Evolutionary conservation across 108 stramenopile genomes (phyloP).

Genomic region (Cyclotella sp.): DNA sequence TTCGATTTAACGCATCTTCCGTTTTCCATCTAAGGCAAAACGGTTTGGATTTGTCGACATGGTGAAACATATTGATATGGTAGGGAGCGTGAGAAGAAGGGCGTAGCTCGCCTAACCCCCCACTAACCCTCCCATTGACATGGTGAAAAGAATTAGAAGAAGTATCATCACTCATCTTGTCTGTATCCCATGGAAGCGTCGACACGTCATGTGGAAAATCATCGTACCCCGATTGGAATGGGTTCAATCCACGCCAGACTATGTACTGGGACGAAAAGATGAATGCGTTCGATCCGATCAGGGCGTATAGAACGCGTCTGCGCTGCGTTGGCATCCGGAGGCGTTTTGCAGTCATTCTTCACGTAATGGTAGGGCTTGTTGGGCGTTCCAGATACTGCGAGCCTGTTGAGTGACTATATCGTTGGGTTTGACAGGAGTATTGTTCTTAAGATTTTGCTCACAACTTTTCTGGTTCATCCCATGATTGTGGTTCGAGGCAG

Average conservation of each 20-base stretch:
- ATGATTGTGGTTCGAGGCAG: no score
- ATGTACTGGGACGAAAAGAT: not conserved
- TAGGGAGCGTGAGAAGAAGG: not conserved
- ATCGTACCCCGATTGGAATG: not conserved
- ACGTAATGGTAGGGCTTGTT: no score
- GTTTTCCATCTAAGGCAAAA: slow-evolving; percentile 20
- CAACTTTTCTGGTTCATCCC: no score
- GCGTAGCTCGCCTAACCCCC: not conserved
- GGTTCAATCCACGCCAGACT: not conserved
- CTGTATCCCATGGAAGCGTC: not conserved
- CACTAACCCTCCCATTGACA: not conserved
- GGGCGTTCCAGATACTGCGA: no score
- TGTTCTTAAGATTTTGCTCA: no score
- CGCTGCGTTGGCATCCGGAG: not conserved
- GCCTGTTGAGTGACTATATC: no score
- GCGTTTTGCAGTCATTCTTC: no score
- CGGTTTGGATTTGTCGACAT: slow-evolving; percentile 2
- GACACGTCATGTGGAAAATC: not conserved
- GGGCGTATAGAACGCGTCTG: not conserved
- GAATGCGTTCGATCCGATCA: not conserved
- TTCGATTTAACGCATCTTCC: slow-evolving; percentile 28
- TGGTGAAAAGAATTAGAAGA: not conserved
- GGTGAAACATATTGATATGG: not conserved
- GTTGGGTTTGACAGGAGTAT: no score
- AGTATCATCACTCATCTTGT: not conserved